phyloP scores from a whole-genome alignment of 257 asterid species.

The Misopates orontium region DNA sequence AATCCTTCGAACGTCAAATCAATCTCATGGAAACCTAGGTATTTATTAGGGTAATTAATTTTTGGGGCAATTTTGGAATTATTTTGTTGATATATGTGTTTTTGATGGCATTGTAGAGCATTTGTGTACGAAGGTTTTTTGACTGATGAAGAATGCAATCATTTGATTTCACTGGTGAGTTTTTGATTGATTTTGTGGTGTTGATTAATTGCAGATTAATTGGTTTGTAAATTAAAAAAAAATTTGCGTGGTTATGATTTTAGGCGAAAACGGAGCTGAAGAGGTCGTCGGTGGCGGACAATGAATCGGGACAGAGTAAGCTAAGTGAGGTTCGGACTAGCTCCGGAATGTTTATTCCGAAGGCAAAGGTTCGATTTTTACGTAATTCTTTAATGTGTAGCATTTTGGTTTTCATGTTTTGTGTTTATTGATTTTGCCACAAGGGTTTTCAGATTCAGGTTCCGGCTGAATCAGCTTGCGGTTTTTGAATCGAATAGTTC shows the following conservation, averaged over 20 bases:
- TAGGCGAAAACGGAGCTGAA: conserved; percentile 91
- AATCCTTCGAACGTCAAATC: conserved; percentile 90
- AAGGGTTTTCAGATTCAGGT: background rate
- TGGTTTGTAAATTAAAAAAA: too few relatives aligned
- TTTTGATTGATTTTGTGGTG: conserved; percentile 2
- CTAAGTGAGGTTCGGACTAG: conserved; percentile 90
- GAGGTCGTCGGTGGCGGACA: conserved; percentile 90
- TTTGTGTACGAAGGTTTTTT: conserved; percentile 90
- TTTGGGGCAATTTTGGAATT: background rate
- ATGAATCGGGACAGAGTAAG: conserved; percentile 70
- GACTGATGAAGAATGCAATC: conserved; percentile 87
- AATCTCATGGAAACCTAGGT: conserved; percentile 93
- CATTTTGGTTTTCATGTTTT: background rate
- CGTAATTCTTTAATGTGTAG: conserved; percentile 20
- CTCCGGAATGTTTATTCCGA: conserved; percentile 89
- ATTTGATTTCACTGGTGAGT: conserved; percentile 81
- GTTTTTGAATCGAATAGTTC: background rate
- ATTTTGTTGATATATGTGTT: conserved; percentile 6
- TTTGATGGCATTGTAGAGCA: conserved; percentile 52
- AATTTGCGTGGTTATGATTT: conserved; percentile 21
- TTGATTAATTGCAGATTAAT: too few relatives aligned
- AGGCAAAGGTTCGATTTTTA: conserved; percentile 65
- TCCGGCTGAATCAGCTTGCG: too few relatives aligned
- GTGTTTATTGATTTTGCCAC: conserved; percentile 7
- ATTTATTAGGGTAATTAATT: background rate